Percentiles rank a stretch among this genome's conserved stretches.
Evolutionary conservation across 192 early-diverging fungal genomes (phyloP).

Genomic region (Lunasporangiospora selenospora): DNA sequence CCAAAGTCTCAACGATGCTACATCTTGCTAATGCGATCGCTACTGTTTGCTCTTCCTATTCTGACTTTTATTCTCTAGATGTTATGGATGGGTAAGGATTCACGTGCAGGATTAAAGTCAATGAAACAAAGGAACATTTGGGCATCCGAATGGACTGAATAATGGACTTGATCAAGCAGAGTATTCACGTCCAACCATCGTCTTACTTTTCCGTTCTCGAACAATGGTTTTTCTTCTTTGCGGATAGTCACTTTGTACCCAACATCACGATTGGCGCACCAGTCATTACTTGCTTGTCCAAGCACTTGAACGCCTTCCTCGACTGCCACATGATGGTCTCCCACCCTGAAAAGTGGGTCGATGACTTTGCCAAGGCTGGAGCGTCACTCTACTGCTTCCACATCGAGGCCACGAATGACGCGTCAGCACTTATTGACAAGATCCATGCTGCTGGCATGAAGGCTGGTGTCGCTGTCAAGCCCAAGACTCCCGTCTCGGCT

Average conservation of each 20-base stretch:
- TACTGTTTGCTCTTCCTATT: conserved; percentile 1
- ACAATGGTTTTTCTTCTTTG: not conserved
- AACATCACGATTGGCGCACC: conserved; percentile 96
- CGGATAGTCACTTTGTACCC: conserved; percentile 91
- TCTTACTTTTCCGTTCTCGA: not conserved
- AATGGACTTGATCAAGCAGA: too few species aligned
- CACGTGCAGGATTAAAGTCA: too few species aligned
- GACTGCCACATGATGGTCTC: conserved; percentile 73
- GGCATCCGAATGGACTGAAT: not conserved
- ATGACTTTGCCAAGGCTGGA: conserved; percentile 92
- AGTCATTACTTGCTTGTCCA: conserved; percentile 84
- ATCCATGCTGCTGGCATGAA: conserved; percentile 90
- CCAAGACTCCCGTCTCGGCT: conserved; percentile 76
- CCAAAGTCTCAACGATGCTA: not conserved
- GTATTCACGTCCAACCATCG: not conserved
- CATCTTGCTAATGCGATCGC: not conserved
- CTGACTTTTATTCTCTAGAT: conserved; percentile 55
- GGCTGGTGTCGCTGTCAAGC: conserved; percentile 92
- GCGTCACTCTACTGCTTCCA: conserved; percentile 91
- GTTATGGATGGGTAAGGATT: conserved; percentile 88
- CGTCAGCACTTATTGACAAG: conserved; percentile 76
- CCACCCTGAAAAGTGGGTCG: conserved; percentile 80
- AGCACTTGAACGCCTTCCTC: conserved; percentile 90
- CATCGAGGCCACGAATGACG: conserved; percentile 85
- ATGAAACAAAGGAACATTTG: too few species aligned